Evolutionary conservation across 225 moss, liverwort and hornwort species (phyloP).

Genomic region (Sphagnum contortum): DNA sequence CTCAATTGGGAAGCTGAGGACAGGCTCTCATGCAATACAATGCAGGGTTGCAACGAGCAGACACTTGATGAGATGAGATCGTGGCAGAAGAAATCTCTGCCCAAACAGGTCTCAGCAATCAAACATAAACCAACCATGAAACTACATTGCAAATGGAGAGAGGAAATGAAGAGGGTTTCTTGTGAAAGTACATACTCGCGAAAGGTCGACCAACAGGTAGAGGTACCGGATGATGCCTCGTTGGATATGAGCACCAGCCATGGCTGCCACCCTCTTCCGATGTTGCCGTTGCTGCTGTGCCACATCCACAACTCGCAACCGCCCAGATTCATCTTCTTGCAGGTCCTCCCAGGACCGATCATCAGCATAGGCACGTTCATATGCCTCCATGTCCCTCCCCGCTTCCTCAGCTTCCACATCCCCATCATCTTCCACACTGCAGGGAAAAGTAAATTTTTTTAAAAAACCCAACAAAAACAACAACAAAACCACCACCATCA

Average conservation of each 20-base stretch:
- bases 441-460: no score
- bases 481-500: no score
- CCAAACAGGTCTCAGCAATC: no score
- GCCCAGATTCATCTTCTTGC: conserved; percentile 83
- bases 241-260: conserved; percentile 82
- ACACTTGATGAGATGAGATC: no score
- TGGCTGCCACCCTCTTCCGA: conserved; percentile 72
- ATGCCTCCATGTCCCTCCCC: conserved; percentile 69
- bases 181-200: conserved; percentile 47
- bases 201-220: conserved; percentile 73
- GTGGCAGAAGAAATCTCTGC: no score
- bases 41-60: no score
- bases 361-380: conserved; percentile 87
- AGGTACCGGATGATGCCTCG: conserved; percentile 95
- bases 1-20: no score
- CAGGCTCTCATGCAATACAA: no score
- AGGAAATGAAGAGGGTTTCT: not conserved
- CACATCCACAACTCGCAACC: conserved; percentile 75
- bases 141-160: not conserved
- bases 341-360: conserved; percentile 96
- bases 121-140: no score
- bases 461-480: no score
- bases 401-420: conserved; percentile 57
- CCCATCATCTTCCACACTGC: conserved; percentile 29
- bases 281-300: conserved; percentile 89